Evolutionary conservation across 1,139 yeast species (phyloP), one percentile per base, ranked within the genome.

Genomic region (Kodamaea ohmeri): DNA sequence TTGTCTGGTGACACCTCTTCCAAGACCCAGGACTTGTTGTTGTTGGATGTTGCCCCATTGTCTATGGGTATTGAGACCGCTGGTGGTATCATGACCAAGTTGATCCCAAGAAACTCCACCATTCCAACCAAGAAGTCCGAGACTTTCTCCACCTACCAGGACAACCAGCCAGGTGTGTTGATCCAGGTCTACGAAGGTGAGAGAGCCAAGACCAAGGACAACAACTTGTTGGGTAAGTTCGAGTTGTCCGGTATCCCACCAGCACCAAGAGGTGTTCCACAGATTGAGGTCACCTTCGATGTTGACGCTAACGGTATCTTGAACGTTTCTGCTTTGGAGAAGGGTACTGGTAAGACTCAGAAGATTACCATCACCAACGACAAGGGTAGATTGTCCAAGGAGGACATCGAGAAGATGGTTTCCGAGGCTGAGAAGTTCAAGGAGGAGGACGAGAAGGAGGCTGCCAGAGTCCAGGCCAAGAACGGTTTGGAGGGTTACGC

Each of bases 151-250:
- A 89, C 97, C 46, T 94, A 92, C 56, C 95, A 92, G 53, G 97
- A 90, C 69, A 90, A 90, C 77, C 97, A 90, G 72, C 95, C 95
- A 52, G 90, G 95, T 63, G 97, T 90, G 49, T 76, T 88, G 67
- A 90, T 90, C 67, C 96, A 89, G 74, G 96, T 90, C 44, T 90
- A 71, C 62, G 97, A 90, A 72, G 97, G 97, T 78, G 97, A 90
- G 74, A 87, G 97, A 72, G 85, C 96, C 43, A 78, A 86, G 75
- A 88, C 95, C 48, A 87, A 87, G 73, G 97, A 90, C 71, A 90
- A 90, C 79, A 90, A 90, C 73, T 72, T 84, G 61, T 79, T 90
- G 56, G 97, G 97, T 69, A 90, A 90, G 74, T 90, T 90, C 63
- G 97, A 90, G 68, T 80, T 90, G 57, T 76, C 89, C 46, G 96